Base-by-base conservation (phyloP, 2,329 filamentous ascomycete species). In the Tolypocladium ovalisporum region DNA sequence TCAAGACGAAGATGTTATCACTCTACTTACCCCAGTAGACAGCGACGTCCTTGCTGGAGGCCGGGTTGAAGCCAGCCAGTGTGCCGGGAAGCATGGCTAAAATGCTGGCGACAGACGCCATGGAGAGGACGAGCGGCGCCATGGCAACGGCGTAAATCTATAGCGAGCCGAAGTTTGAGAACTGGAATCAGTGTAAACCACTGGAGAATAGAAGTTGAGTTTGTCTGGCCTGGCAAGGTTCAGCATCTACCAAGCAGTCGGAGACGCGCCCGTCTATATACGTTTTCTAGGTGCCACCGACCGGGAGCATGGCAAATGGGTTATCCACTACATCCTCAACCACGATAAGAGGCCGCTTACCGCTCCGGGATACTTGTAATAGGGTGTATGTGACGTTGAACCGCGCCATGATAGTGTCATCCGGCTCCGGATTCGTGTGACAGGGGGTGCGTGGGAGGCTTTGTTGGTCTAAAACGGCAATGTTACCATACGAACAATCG, bases 1-100 rank as follows among this genome's bases (percentile, higher is more conserved):
- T 17, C 6, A 24, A 49, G 54, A 39, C 9, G 29, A 36, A 35
- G 42, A 17, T 1, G 17, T 40, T 7, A 34, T 17, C 12, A 24
- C 12, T 2, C 24, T 37, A 17, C 70, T 64, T 70, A 73, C 84
- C 86, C 85, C 85, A 89, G 68, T 89, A 89, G 1, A 87, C 75
- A 32, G 80, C 84, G 56, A 88, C 66, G 63, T 87, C 88, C 54
- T 68, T 74, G 2, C 66, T 63, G 1, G 76, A 75, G n/a, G 64
- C 65, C 5, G 79, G 59, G 59, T 77, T 70, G 62, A 82, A 79
- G 15, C 72, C 75, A 24, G 75, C 76, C 37, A 70, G 61, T 22
- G 63, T 70, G 2, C 65, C 58, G 7, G 73, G 70, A 22, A 69
- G 59, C 22, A 61, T 52, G 54, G 62, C 62, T 22, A 69, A 59